phyloP scores from a whole-genome alignment of 2,329 filamentous ascomycete genomes.

The Botrytis galanthina region DNA sequence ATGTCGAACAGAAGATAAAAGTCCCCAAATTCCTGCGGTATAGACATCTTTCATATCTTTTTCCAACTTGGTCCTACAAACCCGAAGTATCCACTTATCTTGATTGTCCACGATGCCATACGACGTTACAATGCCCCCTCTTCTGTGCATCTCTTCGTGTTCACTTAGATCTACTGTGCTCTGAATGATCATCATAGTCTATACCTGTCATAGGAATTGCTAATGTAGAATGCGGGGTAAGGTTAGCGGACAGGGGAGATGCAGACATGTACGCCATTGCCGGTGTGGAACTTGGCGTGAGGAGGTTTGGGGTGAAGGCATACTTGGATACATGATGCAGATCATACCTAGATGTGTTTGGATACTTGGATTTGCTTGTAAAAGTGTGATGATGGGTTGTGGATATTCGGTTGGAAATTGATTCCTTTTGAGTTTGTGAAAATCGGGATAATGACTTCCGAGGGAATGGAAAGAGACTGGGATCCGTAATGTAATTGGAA shows the following conservation, averaged over 20 bases:
- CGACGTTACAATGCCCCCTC: constrained; percentile 19
- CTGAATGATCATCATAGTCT: constrained; percentile 1
- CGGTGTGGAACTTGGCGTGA: background rate
- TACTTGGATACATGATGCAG: background rate
- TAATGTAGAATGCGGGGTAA: constrained; percentile 14
- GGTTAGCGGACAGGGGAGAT: background rate
- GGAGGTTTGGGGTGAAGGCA: background rate
- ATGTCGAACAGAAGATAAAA: background rate
- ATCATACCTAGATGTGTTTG: background rate
- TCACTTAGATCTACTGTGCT: background rate
- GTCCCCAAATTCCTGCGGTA: background rate
- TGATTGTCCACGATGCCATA: background rate
- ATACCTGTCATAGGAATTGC: constrained; percentile 1
- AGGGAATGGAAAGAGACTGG: background rate
- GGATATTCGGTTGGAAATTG: background rate
- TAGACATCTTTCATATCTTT: constrained; percentile 1
- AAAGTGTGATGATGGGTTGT: background rate
- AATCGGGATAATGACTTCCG: constrained; percentile 3
- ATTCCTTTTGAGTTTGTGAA: background rate
- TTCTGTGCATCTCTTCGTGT: background rate
- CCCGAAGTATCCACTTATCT: background rate
- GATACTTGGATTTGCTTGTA: background rate
- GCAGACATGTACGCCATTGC: constrained; percentile 12
- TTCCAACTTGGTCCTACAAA: background rate
- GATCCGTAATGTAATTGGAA: background rate